Conservation (phyloP, 179 eudicot genomes). For the Beta macrorhiza region DNA sequence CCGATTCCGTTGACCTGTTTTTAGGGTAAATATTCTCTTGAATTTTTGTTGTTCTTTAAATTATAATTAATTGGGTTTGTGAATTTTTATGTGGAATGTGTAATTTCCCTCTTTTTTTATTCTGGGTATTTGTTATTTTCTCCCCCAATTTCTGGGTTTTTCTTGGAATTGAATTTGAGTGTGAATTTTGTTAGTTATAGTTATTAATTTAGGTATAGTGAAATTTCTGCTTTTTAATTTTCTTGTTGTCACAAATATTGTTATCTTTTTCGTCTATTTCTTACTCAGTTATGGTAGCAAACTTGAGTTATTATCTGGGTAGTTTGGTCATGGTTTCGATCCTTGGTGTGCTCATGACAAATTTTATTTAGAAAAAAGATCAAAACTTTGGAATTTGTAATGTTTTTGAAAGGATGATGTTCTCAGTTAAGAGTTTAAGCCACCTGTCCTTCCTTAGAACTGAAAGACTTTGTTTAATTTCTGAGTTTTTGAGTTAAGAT, state of each 20-base stretch:
- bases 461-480: conserved; percentile 20
- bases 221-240: not conserved
- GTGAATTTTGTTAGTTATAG: not conserved
- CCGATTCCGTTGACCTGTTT: conserved; percentile 42
- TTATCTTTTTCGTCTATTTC: not conserved
- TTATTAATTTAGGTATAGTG: not conserved
- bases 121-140: not conserved
- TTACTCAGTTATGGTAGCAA: not conserved
- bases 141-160: conserved; percentile 14
- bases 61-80: not conserved
- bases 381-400: conserved; percentile 1
- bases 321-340: conserved; percentile 5
- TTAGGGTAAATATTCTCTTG: conserved; percentile 18
- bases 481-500: conserved; percentile 27
- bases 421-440: conserved; percentile 1
- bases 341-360: not conserved
- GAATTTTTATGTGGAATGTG: conserved; percentile 15
- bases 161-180: not conserved
- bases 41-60: not conserved
- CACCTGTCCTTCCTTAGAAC: conserved; percentile 28
- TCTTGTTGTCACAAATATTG: not conserved
- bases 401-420: conserved; percentile 5
- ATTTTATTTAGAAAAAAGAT: not conserved
- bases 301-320: not conserved
- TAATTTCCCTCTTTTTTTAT: conserved; percentile 12